phyloP scores from a whole-genome alignment of 306 rosid species.

The Styphnolobium japonicum region DNA sequence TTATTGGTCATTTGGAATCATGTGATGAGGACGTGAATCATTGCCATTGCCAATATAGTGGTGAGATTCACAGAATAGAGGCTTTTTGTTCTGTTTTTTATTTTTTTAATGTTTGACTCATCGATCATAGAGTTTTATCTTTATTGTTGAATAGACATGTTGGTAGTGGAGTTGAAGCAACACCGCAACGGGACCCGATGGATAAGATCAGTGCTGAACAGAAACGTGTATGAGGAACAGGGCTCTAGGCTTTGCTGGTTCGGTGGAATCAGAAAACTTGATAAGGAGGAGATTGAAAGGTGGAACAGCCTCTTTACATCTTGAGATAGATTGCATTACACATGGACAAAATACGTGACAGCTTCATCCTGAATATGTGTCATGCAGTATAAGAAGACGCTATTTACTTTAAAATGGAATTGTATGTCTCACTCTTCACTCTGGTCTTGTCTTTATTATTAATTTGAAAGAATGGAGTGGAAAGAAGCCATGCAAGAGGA shows the following conservation, averaged over 20 bases:
- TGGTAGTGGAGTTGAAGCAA: conserved; percentile 21
- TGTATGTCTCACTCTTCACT: too few relatives aligned
- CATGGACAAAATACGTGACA: neutral
- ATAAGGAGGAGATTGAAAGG: conserved; percentile 13
- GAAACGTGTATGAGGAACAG: conserved; percentile 19
- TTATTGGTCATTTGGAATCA: conserved; percentile 50
- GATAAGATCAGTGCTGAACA: conserved; percentile 41
- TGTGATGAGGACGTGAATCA: conserved; percentile 38
- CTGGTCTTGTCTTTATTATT: too few relatives aligned
- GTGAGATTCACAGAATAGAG: conserved; percentile 34
- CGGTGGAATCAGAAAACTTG: conserved; percentile 27
- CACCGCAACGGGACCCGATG: conserved; percentile 28
- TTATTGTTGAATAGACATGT: neutral
- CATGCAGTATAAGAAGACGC: neutral
- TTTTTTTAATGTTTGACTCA: neutral
- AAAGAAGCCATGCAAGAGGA: too few relatives aligned
- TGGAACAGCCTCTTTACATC: conserved; percentile 16
- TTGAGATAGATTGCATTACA: neutral
- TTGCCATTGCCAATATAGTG: conserved; percentile 52
- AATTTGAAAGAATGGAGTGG: too few relatives aligned
- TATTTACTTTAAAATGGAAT: too few relatives aligned
- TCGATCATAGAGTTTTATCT: neutral
- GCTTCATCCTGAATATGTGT: neutral
- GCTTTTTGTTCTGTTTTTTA: neutral
- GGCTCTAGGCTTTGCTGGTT: neutral